Conservation (phyloP, 2,329 filamentous ascomycete genomes). For the Botrytis galanthina region DNA sequence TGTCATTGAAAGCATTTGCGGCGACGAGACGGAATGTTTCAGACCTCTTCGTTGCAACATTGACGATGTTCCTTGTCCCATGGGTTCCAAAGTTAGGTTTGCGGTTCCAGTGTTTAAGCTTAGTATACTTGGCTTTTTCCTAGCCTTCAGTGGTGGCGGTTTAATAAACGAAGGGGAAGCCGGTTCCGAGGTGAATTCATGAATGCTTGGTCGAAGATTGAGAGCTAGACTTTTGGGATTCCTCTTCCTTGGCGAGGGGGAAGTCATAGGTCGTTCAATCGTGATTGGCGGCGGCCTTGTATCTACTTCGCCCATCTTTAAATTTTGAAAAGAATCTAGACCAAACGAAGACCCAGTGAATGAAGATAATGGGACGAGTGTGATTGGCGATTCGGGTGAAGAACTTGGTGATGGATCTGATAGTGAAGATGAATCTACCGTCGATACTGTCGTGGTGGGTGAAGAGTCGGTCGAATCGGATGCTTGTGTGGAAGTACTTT, state of each 20-base stretch:
- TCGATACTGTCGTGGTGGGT: conserved; percentile 90
- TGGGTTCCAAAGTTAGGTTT: conserved; percentile 51
- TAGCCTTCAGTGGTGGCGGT: conserved; percentile 65
- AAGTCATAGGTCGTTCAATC: conserved; percentile 59
- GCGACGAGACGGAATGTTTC: conserved; percentile 67
- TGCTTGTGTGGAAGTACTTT: conserved; percentile 74
- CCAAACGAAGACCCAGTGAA: conserved; percentile 61
- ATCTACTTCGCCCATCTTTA: conserved; percentile 39
- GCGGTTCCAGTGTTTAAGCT: conserved; percentile 72
- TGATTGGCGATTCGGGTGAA: conserved; percentile 84
- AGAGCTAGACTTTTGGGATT: conserved; percentile 85
- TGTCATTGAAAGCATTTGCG: conserved; percentile 56
- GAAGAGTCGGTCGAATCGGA: conserved; percentile 91
- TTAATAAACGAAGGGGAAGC: conserved; percentile 78
- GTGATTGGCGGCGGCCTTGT: conserved; percentile 44
- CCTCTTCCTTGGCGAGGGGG: conserved; percentile 67
- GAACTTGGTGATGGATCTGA: conserved; percentile 89
- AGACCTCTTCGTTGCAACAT: conserved; percentile 61
- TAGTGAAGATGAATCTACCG: conserved; percentile 84
- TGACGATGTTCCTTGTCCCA: conserved; percentile 54
- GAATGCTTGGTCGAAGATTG: conserved; percentile 56
- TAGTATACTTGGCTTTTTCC: conserved; percentile 71
- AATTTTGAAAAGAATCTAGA: conserved; percentile 39
- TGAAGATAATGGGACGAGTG: conserved; percentile 67
- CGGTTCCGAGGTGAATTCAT: conserved; percentile 49